Base-by-base conservation (phyloP, 23 red algal genomes). In the Gracilaria caudata region DNA sequence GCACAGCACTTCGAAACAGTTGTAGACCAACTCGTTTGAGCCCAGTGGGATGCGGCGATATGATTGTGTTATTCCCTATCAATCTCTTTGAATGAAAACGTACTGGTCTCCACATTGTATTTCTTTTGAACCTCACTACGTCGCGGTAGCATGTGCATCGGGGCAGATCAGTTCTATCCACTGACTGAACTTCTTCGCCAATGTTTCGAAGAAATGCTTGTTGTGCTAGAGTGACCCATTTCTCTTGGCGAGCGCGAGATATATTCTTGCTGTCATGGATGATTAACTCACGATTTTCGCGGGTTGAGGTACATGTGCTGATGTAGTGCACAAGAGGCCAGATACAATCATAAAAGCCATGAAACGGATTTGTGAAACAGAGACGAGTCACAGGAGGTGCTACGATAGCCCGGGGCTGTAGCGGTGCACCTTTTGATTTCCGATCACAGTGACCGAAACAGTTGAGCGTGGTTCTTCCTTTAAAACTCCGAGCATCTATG, bases 261-360 rank as follows among this genome's bases (percentile, higher is more conserved):
- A 83, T 60, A 61, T 66, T 64, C 28, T 36, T 58, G 17, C 20
- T 63, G 49, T 83, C 63, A 13, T 39, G 32, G 29, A 83, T 63
- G 55, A 83, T 83, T 38, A 58, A 32, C 43, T 83, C 63, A 36
- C 16, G 33, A 14, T 0, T 32, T n/a, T 24, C 24, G 25, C 26
- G 17, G 21, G 43, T 10, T n/a, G 79, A 39, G 6, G 23, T 24
- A 28, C 79, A 83, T 16, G 79, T 45, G 29, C 32, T 83, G 38
- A 83, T 21, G 33, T 83, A 83, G 38, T 83, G 79, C 28, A 83
- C 55, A 65, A 83, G 79, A 36, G 79, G 79, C 79, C 79, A 83
- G 19, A 83, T 68, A 59, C 79, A 83, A 68, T 83, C 79, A 58
- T 83, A 83, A 24, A 83, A 83, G 58, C 79, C 79, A 51, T 83